Percentiles rank a stretch among this genome's conserved stretches.
Evolutionary conservation across 495 filamentous ascomycete species (phyloP).

Genomic region (Lophium mytilinum): DNA sequence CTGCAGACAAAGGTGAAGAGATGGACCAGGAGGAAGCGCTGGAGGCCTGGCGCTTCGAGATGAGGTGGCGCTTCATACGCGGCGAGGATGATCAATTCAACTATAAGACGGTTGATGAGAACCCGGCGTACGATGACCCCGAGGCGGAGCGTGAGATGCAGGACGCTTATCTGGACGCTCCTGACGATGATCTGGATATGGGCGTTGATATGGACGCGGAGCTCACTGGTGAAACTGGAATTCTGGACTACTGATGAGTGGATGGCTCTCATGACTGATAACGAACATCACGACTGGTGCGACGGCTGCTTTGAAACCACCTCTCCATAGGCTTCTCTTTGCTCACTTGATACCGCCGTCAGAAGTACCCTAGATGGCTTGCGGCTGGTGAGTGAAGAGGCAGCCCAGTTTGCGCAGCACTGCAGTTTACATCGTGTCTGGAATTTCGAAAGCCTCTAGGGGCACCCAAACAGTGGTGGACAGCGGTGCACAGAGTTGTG

Average conservation of each 20-base stretch:
- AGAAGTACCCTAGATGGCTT: too few relatives aligned
- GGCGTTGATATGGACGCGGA: conserved; percentile 37
- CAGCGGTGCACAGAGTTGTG: too few relatives aligned
- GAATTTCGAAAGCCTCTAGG: too few relatives aligned
- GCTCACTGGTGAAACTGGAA: conserved; percentile 62
- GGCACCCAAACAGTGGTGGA: too few relatives aligned
- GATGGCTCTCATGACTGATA: too few relatives aligned
- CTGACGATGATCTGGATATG: conserved; percentile 56
- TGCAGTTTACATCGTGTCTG: too few relatives aligned
- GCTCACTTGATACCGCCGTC: too few relatives aligned
- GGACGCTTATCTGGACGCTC: conserved; percentile 70
- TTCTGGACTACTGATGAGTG: conserved; percentile 61
- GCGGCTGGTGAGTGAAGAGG: too few relatives aligned
- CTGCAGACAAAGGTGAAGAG: conserved; percentile 51
- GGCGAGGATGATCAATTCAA: conserved; percentile 72
- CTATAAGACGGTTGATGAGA: conserved; percentile 57
- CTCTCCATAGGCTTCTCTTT: too few relatives aligned
- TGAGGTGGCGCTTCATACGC: conserved; percentile 59
- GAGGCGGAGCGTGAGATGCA: conserved; percentile 46
- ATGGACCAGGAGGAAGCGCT: conserved; percentile 55
- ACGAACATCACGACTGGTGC: too few relatives aligned
- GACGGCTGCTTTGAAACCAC: too few relatives aligned
- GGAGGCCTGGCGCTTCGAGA: conserved; percentile 57
- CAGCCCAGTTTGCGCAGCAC: too few relatives aligned
- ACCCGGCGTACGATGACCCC: conserved; percentile 61